Conservation (phyloP, 129 eudicot genomes). For the sunflower (Helianthus annuus) region DNA sequence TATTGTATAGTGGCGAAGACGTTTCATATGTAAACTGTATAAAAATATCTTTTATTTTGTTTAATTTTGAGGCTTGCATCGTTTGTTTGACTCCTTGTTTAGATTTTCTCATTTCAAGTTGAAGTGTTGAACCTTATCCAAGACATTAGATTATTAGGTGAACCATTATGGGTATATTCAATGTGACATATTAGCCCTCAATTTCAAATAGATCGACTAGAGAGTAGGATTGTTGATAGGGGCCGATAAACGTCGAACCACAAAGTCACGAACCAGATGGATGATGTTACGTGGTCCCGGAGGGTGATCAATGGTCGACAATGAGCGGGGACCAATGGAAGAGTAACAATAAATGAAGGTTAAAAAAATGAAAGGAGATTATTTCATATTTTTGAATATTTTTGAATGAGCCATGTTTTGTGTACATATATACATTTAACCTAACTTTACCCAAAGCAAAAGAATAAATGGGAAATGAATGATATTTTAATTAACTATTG, state of each 20-base stretch:
- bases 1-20: conserved; percentile 23
- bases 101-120: neutral
- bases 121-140: neutral
- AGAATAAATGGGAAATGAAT: neutral
- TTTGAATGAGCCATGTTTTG: neutral
- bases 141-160: neutral
- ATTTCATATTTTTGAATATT: neutral
- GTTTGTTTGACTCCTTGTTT: neutral
- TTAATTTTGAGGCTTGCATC: neutral
- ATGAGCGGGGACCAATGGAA: neutral
- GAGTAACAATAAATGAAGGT: neutral
- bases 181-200: neutral
- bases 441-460: neutral
- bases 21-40: conserved; percentile 22
- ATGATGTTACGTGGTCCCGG: neutral
- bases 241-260: neutral
- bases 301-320: neutral
- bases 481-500: neutral
- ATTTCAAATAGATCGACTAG: neutral
- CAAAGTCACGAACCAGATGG: neutral
- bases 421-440: neutral
- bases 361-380: neutral
- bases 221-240: neutral
- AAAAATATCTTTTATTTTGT: neutral
- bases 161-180: too few species aligned